Evolutionary conservation across 1,284 basidiomycete genomes (phyloP).

Genomic region (Schizophyllum commune): DNA sequence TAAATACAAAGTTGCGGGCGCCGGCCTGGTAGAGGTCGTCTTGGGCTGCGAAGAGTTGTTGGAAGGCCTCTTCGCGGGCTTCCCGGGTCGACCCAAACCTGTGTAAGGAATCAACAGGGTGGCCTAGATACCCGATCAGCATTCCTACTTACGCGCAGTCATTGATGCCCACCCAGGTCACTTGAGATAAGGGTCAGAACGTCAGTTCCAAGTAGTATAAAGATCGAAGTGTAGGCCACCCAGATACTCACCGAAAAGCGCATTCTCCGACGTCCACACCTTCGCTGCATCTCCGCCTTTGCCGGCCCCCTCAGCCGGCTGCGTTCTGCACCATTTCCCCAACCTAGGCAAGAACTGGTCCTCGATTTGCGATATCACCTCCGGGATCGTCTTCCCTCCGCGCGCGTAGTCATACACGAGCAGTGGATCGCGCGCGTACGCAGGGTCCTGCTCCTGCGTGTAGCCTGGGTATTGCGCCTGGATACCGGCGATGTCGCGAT

Average conservation of each 20-base stretch:
- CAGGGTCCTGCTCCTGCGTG: background rate
- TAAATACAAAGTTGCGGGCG: constrained; percentile 51
- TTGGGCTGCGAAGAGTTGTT: constrained; percentile 9
- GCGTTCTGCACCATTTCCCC: constrained; percentile 6
- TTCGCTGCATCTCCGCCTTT: background rate
- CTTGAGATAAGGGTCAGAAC: background rate
- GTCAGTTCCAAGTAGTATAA: no score
- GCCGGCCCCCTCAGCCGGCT: background rate
- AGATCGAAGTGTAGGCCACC: no score
- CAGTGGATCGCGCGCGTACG: background rate
- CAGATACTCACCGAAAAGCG: constrained; percentile 10
- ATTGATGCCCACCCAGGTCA: constrained; percentile 14
- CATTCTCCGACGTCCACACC: constrained; percentile 9
- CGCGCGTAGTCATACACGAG: constrained; percentile 12
- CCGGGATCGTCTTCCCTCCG: constrained; percentile 10
- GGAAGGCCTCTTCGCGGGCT: constrained; percentile 3
- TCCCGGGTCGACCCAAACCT: background rate
- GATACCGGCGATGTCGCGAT: no score
- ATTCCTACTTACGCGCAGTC: constrained; percentile 10
- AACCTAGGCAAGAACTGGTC: constrained; percentile 8
- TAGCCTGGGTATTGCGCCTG: no score
- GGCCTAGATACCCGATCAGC: no score
- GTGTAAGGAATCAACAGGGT: background rate
- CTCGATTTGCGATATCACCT: constrained; percentile 1
- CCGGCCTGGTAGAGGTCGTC: constrained; percentile 24